Evolutionary conservation across 768 basidiomycete genomes (phyloP).

Genomic region (Cantharellus anzutake): DNA sequence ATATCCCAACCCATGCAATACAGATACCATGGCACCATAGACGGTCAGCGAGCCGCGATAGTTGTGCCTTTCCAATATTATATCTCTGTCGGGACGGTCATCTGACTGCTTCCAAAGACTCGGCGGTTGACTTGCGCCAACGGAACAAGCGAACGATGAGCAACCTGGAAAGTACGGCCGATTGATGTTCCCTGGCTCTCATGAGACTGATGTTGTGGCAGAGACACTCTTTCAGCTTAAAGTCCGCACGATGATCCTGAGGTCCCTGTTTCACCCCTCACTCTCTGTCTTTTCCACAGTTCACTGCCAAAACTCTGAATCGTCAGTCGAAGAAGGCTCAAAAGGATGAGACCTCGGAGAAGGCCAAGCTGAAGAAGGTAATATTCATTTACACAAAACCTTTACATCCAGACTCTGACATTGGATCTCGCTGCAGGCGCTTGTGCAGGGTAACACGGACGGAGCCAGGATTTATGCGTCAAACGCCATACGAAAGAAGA

Average conservation of each 20-base stretch:
- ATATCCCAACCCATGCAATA: conserved; percentile 28
- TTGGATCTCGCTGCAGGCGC: conserved; percentile 42
- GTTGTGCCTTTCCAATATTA: background rate
- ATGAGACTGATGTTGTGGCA: conserved; percentile 16
- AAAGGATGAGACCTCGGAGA: conserved; percentile 85
- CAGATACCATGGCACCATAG: conserved; percentile 10
- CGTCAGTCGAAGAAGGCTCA: conserved; percentile 95
- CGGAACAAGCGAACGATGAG: background rate
- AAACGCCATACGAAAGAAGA: conserved; percentile 97
- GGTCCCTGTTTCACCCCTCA: background rate
- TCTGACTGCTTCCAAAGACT: background rate
- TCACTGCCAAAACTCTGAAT: conserved; percentile 90
- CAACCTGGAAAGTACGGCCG: background rate
- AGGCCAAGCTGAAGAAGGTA: conserved; percentile 84
- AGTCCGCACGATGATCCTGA: conserved; percentile 25
- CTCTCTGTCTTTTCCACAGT: conserved; percentile 28
- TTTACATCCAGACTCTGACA: background rate
- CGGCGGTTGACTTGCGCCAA: background rate
- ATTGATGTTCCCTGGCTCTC: no score
- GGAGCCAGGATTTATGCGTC: conserved; percentile 96
- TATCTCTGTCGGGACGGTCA: no score
- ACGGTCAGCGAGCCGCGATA: background rate
- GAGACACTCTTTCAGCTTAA: conserved; percentile 99
- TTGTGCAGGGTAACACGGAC: conserved; percentile 91
- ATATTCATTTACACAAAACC: background rate